Evolutionary conservation across 768 basidiomycete genomes (phyloP), one percentile per base, ranked within the genome.

Genomic region (Pleurotus tuoliensis): DNA sequence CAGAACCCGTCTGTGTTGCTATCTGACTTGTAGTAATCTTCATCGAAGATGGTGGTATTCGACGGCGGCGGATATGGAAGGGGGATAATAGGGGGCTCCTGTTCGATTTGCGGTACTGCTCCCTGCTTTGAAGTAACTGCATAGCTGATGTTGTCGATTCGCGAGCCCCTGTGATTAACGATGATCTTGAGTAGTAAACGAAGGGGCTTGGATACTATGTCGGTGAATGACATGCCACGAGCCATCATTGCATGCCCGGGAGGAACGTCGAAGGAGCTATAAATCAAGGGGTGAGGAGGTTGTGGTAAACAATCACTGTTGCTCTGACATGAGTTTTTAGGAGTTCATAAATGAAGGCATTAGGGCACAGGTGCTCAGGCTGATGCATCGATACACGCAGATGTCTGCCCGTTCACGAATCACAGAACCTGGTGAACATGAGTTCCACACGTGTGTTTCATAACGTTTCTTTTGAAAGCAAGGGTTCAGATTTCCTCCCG

Each of bases 1-100:
- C 80, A 82, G 60, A 82, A 81, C n/a, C 81, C 83, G 25, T 78
- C 76, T 34, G 71, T 68, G 5, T 60, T 62, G 15, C 69, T 71
- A 24, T 66, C 63, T 39, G 51, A 24, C 49, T 67, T 63, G 59
- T 71, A 75, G 54, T 71, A 75, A 38, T 71, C 66, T 37, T 62
- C 48, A 60, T 77, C 73, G 46, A 59, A 69, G n/a, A 59, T 1
- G 15, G 12, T 15, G 8, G 16, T 5, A 39, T 20, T n/a, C 22
- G 9, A 37, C 38, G 18, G 12, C 12, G 51, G 34, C 4, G 13
- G 18, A 5, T 37, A 38, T 0, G 18, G 18, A 16, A 40, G 13
- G 13, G 39, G 18, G 8, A 38, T 50, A 37, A 37, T 27, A 24
- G 51, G 9, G 51, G 15, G 3, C 22, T 38, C 51, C 39, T 53